Evolutionary conservation across 257 asterid genomes (phyloP).

Genomic region (Solanum etuberosum): DNA sequence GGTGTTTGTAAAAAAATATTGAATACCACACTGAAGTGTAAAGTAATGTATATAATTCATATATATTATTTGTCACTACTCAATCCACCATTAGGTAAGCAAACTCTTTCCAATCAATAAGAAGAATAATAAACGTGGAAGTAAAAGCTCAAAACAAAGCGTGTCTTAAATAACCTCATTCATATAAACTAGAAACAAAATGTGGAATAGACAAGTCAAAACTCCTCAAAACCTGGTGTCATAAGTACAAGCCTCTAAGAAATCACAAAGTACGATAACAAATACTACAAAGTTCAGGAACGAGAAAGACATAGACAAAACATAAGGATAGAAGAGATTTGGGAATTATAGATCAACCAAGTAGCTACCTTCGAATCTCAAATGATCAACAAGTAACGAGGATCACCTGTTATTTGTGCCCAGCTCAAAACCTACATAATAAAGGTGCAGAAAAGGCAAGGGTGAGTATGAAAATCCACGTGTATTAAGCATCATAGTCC

Average conservation of each 20-base stretch:
- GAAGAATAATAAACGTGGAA: too few species aligned
- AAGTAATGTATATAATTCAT: too few species aligned
- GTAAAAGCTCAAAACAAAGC: not conserved
- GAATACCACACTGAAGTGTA: too few species aligned
- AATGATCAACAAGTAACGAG: not conserved
- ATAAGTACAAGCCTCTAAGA: not conserved
- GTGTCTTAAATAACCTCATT: not conserved
- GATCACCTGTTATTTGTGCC: not conserved
- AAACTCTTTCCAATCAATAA: not conserved
- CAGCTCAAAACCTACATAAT: not conserved
- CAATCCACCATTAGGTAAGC: too few species aligned
- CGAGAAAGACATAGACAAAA: not conserved
- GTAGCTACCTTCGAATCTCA: not conserved
- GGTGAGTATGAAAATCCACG: not conserved
- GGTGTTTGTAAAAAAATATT: too few species aligned
- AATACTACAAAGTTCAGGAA: not conserved
- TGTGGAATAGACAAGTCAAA: too few species aligned
- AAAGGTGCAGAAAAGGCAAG: not conserved
- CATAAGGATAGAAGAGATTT: not conserved
- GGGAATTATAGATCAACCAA: not conserved
- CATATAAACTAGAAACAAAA: too few species aligned
- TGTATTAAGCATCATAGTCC: too few species aligned
- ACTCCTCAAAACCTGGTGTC: not conserved
- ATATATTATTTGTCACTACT: too few species aligned
- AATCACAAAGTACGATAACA: not conserved